phyloP scores from a whole-genome alignment of 2,329 filamentous ascomycete species.

The Cordyceps cateniannulata region DNA sequence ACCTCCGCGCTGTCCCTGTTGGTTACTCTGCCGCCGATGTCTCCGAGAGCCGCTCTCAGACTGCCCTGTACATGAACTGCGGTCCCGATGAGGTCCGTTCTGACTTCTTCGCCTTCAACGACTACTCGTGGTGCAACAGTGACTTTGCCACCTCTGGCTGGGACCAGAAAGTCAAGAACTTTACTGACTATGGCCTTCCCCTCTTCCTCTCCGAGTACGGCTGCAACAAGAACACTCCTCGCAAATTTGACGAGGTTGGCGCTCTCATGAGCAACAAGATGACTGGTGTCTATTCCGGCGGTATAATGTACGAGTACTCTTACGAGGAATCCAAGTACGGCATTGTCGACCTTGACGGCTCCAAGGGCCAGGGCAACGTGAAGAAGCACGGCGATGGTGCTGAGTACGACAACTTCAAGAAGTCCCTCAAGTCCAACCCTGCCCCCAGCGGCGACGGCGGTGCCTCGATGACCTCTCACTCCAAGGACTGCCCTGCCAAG shows the following conservation, averaged over 20 bases:
- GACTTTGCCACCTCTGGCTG: conserved; percentile 68
- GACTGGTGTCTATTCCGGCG: conserved; percentile 87
- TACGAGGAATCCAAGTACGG: conserved; percentile 74
- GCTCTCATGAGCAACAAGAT: conserved; percentile 78
- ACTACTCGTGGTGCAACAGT: conserved; percentile 80
- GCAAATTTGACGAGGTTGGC: conserved; percentile 72
- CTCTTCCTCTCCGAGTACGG: conserved; percentile 96
- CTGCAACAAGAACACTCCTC: conserved; percentile 69
- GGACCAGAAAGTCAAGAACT: conserved; percentile 83
- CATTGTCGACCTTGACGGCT: conserved; percentile 60
- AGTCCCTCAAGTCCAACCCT: conserved; percentile 42
- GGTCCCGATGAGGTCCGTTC: conserved; percentile 75
- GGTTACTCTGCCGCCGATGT: conserved; percentile 78
- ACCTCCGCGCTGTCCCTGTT: conserved; percentile 62
- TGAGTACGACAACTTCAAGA: conserved; percentile 55
- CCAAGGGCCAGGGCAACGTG: conserved; percentile 36
- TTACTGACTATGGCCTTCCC: conserved; percentile 77
- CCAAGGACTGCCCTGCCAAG: conserved; percentile 42
- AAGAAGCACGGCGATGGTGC: conserved; percentile 37
- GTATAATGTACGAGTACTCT: conserved; percentile 93
- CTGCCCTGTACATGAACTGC: conserved; percentile 91
- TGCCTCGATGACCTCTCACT: conserved; percentile 39
- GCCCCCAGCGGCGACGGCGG: conserved; percentile 46
- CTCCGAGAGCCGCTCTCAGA: conserved; percentile 75
- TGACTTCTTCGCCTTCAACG: conserved; percentile 87